These are phyloP conservation scores for Tuber borchii DNA, from an alignment of 495 filamentous ascomycete genomes.

Conservation along the genomic window DNA sequence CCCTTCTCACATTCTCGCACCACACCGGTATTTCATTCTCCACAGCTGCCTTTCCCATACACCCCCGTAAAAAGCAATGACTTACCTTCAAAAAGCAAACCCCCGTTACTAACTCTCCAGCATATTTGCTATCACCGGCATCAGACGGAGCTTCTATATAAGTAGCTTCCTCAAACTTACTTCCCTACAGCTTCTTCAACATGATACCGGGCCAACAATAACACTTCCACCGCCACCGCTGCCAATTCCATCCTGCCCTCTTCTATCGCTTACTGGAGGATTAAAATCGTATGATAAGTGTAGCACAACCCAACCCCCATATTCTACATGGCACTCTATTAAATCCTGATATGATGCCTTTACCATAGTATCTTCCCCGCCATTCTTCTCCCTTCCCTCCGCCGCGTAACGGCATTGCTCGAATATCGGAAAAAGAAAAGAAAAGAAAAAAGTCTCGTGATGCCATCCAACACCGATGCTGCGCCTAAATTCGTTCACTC, in stretches of 20 bases:
- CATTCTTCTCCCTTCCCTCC: background rate
- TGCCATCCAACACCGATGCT: background rate
- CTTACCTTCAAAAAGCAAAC: background rate
- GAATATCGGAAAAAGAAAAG: background rate
- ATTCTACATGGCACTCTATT: background rate
- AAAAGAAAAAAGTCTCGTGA: slow-evolving; percentile 1
- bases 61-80: background rate
- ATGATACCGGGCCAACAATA: background rate
- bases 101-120: background rate
- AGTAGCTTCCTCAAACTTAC: background rate
- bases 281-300: background rate
- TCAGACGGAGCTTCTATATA: background rate
- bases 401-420: background rate
- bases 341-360: background rate
- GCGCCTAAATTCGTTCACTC: background rate
- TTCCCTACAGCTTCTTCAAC: background rate
- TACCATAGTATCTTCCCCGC: background rate
- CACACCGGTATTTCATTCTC: background rate
- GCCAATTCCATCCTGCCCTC: background rate
- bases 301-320: background rate
- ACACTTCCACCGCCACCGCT: background rate
- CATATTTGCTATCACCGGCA: background rate
- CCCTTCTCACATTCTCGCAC: background rate
- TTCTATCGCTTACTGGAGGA: background rate
- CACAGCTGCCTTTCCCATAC: background rate